Evolutionary conservation across 305 asterid species (phyloP), one percentile per base, ranked within the genome.

Genomic region (Fraxinus velutina): DNA sequence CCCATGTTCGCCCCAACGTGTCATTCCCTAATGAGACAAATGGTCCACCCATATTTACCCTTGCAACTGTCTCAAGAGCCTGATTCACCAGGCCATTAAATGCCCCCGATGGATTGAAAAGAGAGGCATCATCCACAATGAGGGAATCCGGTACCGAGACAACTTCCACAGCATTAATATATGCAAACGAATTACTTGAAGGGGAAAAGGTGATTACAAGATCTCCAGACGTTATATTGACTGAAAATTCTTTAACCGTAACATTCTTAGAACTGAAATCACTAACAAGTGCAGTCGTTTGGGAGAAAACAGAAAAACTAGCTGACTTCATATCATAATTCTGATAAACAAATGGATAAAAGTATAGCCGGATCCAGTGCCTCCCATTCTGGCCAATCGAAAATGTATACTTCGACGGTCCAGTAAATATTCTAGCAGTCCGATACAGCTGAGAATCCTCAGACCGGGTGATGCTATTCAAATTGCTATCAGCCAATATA

Each of bases 41-140:
- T 2, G 91, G 86, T 4, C 98, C 98, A 1, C 96, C 97, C 98
- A 93, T 93, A 62, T 93, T 93, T 19, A 92, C 78, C 92, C 97
- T 78, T 5, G 79, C 84, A 76, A 88, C 89, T 0, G 96, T 92
- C 87, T 92, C 93, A 4, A 93, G 73, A 34, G 98, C 88, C 77
- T 86, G 85, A 36, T 71, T 30, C 52, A 52, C 19, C 27, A 93
- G 83, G 22, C 93, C 93, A 21, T 2, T 72, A 71, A 86, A 92
- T 29, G 77, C 75, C 66, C 93, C 93, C 0, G 88, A 10, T 0
- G 97, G 91, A 70, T 44, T 84, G 78, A 74, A 82, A 44, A 82
- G 82, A 7, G 86, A 62, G 1, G 94, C 97, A 77, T 87, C 89
- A 15, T 92, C 93, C 0, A 79, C 1, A 75, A 92, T 87, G 68